Base-by-base conservation (phyloP, 2,329 filamentous ascomycete genomes). In the Paraconiothyrium sp. region DNA sequence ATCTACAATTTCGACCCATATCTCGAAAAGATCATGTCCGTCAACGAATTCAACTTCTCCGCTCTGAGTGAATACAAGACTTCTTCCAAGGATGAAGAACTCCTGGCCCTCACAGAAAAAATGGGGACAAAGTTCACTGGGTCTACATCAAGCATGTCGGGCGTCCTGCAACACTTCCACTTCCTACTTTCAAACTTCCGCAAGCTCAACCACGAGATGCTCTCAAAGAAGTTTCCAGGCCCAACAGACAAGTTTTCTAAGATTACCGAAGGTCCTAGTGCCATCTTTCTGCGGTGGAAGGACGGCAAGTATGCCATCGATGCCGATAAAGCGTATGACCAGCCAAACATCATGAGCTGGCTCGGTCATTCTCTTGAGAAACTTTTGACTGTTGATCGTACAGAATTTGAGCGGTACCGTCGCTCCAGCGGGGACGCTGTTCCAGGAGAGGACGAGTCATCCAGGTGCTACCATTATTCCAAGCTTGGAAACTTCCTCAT, bases 1-100 rank as follows among this genome's bases (percentile, higher is more conserved):
- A 93, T 98, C 7, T 99, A 89, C 84, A 99, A 99, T 76, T 99
- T 99, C 72, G 94, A 99, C 74, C 95, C 96, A 0, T 97, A 97
- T 73, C 85, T 99, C 22, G 88, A 93, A 62, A 89, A 89, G 56
- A 96, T 99, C 70, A 98, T 98, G 93, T 94, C 95, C 1, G 89
- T 95, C 16, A 83, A 87, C 2, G 92, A 99, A 73, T 99, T 99
- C 73, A 92, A 99, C 73, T 99, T 97, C 77, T 86, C 92, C 60
- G 89, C 93, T 3, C 79, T 99, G 57, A 92, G 92, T 76, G 85
- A 89, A 65, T 99, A 97, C 78, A 89, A 97, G 66, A 97, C 94
- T 0, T 97, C 95, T 0, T 98, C 94, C 10, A 89, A 92, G 75
- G 95, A 99, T 74, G 79, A 81, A 6, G 88, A 84, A 4, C 84